Evolutionary conservation across 1,284 basidiomycete species (phyloP).

Genomic region (Gymnopus androsaceus): DNA sequence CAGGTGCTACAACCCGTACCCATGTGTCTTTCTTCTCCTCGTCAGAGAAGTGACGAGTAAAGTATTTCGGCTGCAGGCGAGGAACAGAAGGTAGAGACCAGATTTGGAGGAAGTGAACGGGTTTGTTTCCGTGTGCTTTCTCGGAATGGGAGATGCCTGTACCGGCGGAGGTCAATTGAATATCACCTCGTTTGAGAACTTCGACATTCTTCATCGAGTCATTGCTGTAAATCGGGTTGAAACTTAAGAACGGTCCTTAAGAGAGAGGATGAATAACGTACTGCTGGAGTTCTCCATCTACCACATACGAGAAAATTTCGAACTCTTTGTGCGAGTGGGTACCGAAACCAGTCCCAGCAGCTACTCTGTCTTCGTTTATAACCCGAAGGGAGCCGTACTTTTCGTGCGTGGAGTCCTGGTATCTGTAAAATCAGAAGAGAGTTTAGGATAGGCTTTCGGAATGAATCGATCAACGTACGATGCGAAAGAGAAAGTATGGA

Average conservation of each 20-base stretch:
- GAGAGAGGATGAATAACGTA: slow-evolving; percentile 37
- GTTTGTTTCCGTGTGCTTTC: slow-evolving; percentile 56
- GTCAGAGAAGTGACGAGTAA: slow-evolving; percentile 83
- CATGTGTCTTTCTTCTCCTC: slow-evolving; percentile 78
- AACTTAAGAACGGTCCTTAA: slow-evolving; percentile 13
- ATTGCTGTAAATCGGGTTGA: slow-evolving; percentile 48
- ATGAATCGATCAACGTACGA: slow-evolving; percentile 42
- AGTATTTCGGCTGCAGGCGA: slow-evolving; percentile 74
- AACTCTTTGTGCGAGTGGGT: slow-evolving; percentile 84
- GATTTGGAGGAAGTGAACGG: slow-evolving; percentile 86
- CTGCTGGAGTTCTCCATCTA: slow-evolving; percentile 81
- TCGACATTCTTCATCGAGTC: slow-evolving; percentile 92
- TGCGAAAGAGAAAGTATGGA: slow-evolving; percentile 87
- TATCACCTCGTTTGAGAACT: slow-evolving; percentile 81
- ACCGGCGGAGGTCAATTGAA: slow-evolving; percentile 91
- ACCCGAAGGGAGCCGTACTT: slow-evolving; percentile 68
- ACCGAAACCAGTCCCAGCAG: slow-evolving; percentile 79
- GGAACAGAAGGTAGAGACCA: slow-evolving; percentile 72
- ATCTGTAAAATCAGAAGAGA: slow-evolving; percentile 40
- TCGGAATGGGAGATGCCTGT: slow-evolving; percentile 88
- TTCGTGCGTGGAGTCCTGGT: slow-evolving; percentile 60
- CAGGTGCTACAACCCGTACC: slow-evolving; percentile 72
- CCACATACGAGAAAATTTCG: slow-evolving; percentile 90
- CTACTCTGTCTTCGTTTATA: slow-evolving; percentile 91
- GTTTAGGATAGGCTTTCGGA: background rate